phyloP scores from a whole-genome alignment of 768 basidiomycete genomes.

The Mycena vitilis region DNA sequence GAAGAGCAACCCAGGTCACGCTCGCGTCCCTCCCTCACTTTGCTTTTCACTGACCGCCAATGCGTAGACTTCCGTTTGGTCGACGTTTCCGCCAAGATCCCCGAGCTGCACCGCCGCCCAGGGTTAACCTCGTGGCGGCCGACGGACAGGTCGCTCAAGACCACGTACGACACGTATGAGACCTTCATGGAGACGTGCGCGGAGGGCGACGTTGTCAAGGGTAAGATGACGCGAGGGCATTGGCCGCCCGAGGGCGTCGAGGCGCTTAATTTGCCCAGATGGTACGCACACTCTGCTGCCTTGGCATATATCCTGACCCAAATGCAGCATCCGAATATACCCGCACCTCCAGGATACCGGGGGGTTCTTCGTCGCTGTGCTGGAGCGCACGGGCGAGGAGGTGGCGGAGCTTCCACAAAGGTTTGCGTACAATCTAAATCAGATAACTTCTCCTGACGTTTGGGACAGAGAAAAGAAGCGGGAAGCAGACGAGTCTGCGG shows the following conservation, averaged over 20 bases:
- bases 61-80: conserved; percentile 78
- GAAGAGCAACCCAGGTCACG: conserved; percentile 70
- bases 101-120: conserved; percentile 77
- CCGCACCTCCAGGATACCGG: conserved; percentile 97
- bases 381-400: conserved; percentile 60
- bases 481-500: conserved; percentile 54
- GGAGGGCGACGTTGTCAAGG: conserved; percentile 60
- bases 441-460: not conserved
- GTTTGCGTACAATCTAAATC: conserved; percentile 20
- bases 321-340: conserved; percentile 83
- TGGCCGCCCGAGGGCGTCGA: conserved; percentile 83
- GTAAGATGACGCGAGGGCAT: conserved; percentile 76
- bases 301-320: not conserved
- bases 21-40: conserved; percentile 29
- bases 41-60: not conserved
- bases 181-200: conserved; percentile 63
- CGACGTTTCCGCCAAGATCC: conserved; percentile 79
- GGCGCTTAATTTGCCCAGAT: conserved; percentile 72
- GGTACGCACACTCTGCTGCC: conserved; percentile 59
- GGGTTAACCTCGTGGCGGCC: conserved; percentile 87
- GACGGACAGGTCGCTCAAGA: conserved; percentile 64
- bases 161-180: conserved; percentile 68
- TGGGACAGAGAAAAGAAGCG: conserved; percentile 60
- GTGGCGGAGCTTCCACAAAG: conserved; percentile 21
- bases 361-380: conserved; percentile 96